Percentiles rank a stretch among this genome's conserved stretches.
phyloP scores from a whole-genome alignment of 352 stramenopile genomes.

The Phytopythium aichiense region DNA sequence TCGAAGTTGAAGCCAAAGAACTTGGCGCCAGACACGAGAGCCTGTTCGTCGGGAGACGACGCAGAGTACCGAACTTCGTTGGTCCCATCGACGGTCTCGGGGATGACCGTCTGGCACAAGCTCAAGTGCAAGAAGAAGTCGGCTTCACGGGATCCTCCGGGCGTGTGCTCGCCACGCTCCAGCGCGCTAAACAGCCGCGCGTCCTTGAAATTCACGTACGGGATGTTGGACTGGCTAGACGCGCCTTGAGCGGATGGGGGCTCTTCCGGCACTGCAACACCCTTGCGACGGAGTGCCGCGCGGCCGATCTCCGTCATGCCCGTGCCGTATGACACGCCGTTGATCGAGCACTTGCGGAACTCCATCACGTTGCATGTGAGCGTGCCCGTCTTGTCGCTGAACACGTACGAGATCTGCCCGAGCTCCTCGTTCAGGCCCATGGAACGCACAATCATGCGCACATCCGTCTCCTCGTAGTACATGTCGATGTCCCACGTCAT shows the following conservation, averaged over 20 bases:
- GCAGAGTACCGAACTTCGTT: constrained; percentile 62
- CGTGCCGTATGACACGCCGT: constrained; percentile 89
- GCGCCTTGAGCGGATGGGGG: constrained; percentile 14
- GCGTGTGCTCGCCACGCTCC: constrained; percentile 23
- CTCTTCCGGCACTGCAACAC: constrained; percentile 48
- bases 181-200: constrained; percentile 40
- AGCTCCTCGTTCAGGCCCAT: constrained; percentile 91
- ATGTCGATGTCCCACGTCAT: constrained; percentile 91
- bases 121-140: constrained; percentile 86
- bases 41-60: constrained; percentile 86
- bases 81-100: constrained; percentile 44
- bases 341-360: constrained; percentile 93
- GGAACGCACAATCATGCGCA: constrained; percentile 74
- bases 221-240: constrained; percentile 26
- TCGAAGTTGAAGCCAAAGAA: constrained; percentile 78
- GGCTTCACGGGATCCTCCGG: constrained; percentile 28
- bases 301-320: constrained; percentile 79
- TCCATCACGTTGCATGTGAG: constrained; percentile 94
- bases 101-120: constrained; percentile 80
- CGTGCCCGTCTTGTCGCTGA: constrained; percentile 92
- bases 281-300: constrained; percentile 59
- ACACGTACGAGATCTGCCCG: constrained; percentile 88
- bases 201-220: constrained; percentile 84
- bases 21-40: constrained; percentile 84
- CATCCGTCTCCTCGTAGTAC: constrained; percentile 91